Evolutionary conservation across 1,139 yeast species (phyloP), one percentile per base, ranked within the genome.

Genomic region (Hanseniaspora uvarum): DNA sequence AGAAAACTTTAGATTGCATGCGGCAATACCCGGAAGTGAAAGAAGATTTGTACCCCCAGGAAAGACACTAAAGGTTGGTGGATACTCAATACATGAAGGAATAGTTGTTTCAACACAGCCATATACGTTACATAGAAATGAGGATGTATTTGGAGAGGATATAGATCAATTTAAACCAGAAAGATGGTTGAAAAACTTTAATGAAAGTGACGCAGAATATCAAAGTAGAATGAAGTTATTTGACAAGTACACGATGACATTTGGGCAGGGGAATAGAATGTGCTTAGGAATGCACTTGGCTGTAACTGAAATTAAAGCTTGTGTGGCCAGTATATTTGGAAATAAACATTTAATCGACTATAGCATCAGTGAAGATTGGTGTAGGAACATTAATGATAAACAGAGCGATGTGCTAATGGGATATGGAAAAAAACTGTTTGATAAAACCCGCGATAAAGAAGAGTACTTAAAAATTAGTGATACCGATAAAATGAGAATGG

Each of bases 221-320:
- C 65, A 61, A 43, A 60, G 59, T 4, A 67, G 82, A 46, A 61
- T 76, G 26, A 72, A 69, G 52, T 53, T 55, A 18, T 82, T 80
- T 77, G 72, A 73, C 56, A 73, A 72, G 56, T 73, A 72, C 59
- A 76, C 81, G 74, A 76, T 81, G 75, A 81, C 84, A 0, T 83
- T 83, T 69, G 88, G 89, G 0, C 77, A 79, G 47, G 89, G 89
- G 1, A 73, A 80, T n/a, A 69, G 88, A 57, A 81, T 81, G 88
- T 83, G 89, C 61, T 69, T 81, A 55, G 89, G 89, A 0, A 77
- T 80, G 81, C 74, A 82, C 61, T 68, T 83, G 55, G 89, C 88
- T 0, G 66, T 78, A 34, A 77, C 78, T 46, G 89, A 82, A 63
- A 80, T 83, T 72, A 82, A 81, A 61, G 62, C 81, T 46, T 75